Evolutionary conservation across 129 eudicot genomes (phyloP), one percentile per base, ranked within the genome.

Genomic region (Chrysanthemum seticuspe): DNA sequence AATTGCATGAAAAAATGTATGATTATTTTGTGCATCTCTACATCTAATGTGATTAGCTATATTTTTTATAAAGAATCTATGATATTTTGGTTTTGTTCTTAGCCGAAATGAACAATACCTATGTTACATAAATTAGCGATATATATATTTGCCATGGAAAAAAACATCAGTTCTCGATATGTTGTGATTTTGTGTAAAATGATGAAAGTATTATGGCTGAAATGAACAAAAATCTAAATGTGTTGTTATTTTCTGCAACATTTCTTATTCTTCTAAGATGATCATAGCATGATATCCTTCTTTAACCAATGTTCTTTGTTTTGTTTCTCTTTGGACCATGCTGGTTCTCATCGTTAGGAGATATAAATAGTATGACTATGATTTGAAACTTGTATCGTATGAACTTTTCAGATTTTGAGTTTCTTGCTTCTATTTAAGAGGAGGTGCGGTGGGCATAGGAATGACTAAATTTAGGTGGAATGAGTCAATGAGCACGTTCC

Each of bases 381-480:
- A 4, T 31, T 31, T 31, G 36, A 25, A 68, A 49, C 54, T 61
- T 14, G 50, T 76, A 51, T 77, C 34, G 34, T 31, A 16, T 59
- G 68, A 36, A 19, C 36, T 44, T 72, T 52, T 52, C 85, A 81
- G 85, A 72, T 76, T 50, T 66, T 45, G 25, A 66, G 27, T 48
- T 65, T 56, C 47, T 79, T 66, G 64, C 68, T 54, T 55, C 60
- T 62, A 52, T 52, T 34, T 63, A 65, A 19, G 62, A 68, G 62
- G 21, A 71, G 74, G 52, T 66, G 51, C 59, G 60, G 2, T 27
- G 62, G 80, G 74, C 36, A 6, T 58, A 73, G 79, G 77, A 75
- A 91, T 84, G 90, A 76, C 80, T 66, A 91, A 78, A 66, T 77
- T 69, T 23, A 65, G 68, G 71, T 84, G 81, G 96, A 85, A 76